These are phyloP conservation scores for Gigaspora rosea DNA, from an alignment of 192 early-diverging fungal genomes.

Conservation along the genomic window DNA sequence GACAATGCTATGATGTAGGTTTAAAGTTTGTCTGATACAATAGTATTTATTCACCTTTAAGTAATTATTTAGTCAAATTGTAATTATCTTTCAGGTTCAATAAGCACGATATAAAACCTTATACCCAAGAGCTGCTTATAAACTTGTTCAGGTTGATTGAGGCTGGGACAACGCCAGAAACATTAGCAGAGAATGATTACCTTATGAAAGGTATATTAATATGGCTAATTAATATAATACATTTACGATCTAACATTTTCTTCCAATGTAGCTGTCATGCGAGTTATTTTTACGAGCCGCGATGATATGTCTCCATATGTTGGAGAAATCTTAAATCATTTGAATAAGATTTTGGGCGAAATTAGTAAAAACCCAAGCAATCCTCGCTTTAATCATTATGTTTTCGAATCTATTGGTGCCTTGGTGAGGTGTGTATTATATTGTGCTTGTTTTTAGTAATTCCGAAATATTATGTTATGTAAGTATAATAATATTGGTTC, in stretches of 20 bases:
- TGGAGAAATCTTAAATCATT: constrained; percentile 67
- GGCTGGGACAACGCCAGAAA: constrained; percentile 77
- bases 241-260: not conserved
- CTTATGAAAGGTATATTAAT: constrained; percentile 77
- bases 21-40: not conserved
- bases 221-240: not conserved
- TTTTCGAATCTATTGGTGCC: constrained; percentile 91
- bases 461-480: not conserved
- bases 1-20: constrained; percentile 57
- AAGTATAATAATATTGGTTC: not conserved
- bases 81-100: constrained; percentile 53
- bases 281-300: constrained; percentile 77
- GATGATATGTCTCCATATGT: constrained; percentile 74
- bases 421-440: constrained; percentile 62
- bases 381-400: constrained; percentile 96
- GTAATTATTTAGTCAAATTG: not conserved
- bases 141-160: constrained; percentile 80
- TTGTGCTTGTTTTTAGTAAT: not conserved
- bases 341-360: constrained; percentile 77
- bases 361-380: constrained; percentile 96
- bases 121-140: constrained; percentile 66
- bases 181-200: constrained; percentile 96
- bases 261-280: constrained; percentile 66
- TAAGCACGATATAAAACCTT: constrained; percentile 69
- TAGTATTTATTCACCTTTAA: constrained; percentile 2